Percentiles rank a stretch among this genome's conserved stretches.
Conservation (phyloP, 345 rosid genomes). For the Hibiscus tridactylites region DNA sequence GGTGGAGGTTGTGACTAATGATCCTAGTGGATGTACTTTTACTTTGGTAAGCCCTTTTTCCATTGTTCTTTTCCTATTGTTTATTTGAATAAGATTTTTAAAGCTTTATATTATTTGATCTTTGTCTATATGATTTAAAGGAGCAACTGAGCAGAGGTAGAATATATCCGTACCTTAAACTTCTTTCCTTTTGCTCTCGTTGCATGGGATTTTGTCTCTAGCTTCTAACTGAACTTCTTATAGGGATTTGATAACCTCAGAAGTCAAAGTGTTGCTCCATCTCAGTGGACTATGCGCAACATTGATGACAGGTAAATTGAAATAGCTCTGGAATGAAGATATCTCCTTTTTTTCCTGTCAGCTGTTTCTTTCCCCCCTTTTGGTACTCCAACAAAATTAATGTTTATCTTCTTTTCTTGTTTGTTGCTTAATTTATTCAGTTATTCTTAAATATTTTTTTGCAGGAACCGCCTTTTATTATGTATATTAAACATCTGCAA, state of each 20-base stretch:
- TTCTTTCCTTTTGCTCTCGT: not conserved
- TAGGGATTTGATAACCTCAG: constrained; percentile 99
- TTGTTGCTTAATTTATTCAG: not conserved
- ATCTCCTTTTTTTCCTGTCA: not conserved
- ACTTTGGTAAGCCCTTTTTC: constrained; percentile 54
- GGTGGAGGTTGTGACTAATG: constrained; percentile 89
- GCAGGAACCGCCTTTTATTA: constrained; percentile 68
- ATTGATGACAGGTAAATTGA: constrained; percentile 71
- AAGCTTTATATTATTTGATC: constrained; percentile 9
- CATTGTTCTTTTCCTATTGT: not conserved
- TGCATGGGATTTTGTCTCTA: not conserved
- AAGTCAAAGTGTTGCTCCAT: constrained; percentile 89
- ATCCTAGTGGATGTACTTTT: constrained; percentile 96
- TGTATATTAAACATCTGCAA: constrained; percentile 70
- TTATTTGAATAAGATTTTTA: not conserved
- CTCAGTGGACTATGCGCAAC: constrained; percentile 99
- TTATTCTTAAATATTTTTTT: too few species aligned
- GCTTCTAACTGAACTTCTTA: constrained; percentile 29
- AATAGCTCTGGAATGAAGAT: not conserved
- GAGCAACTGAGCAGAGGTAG: constrained; percentile 13
- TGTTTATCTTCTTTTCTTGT: not conserved
- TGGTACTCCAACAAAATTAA: not conserved
- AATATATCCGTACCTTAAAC: not conserved
- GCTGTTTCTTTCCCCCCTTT: not conserved
- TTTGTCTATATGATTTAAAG: constrained; percentile 6